Evolutionary conservation across 179 eudicot genomes (phyloP), one percentile per base, ranked within the genome.

Genomic region (Drosera spatulata): DNA sequence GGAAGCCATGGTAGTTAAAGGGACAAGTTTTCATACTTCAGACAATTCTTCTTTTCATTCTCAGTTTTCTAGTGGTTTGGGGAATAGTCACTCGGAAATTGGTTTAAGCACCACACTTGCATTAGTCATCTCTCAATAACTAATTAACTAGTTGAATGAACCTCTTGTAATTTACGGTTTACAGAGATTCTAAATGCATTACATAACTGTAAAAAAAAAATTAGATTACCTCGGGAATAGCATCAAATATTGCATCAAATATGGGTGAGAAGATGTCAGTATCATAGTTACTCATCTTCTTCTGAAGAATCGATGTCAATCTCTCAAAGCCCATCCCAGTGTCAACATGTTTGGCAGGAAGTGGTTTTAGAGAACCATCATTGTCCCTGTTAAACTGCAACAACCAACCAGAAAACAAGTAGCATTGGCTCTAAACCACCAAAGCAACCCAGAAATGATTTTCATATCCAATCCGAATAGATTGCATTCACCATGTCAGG

Each of bases 251-350:
- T 22, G 33, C 33, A 22, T 22, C 33, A 22, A 22, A 22, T 22
- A 22, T 22, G 63, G 97, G 99, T 69, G 85, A 11, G 70, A 94
- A 94, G 55, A 94, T 82, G 76, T 94, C 99, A 45, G 99, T 94
- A 67, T 94, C 99, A 66, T 94, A 94, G 75, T 94, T 94, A 79
- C 99, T 94, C 96, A 87, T 75, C 78, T 83, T 94, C 88, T 85
- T 75, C 77, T 93, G 99, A 72, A 93, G 95, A 74, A 93, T 93
- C 52, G 86, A 85, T 65, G 99, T 96, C 86, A 93, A 72, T 41
- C 95, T 80, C 80, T 93, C 99, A 68, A 93, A 79, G 41, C 99
- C 99, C 49, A 93, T 81, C 62, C 99, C 99, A 57, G 99, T 93
- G 75, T 93, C 99, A 46, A 93, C 89, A 76, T 93, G 86, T 82